These are phyloP conservation scores for Coniferiporia sulphurascens DNA, from an alignment of 1,284 basidiomycete species.

Conservation along the genomic window DNA sequence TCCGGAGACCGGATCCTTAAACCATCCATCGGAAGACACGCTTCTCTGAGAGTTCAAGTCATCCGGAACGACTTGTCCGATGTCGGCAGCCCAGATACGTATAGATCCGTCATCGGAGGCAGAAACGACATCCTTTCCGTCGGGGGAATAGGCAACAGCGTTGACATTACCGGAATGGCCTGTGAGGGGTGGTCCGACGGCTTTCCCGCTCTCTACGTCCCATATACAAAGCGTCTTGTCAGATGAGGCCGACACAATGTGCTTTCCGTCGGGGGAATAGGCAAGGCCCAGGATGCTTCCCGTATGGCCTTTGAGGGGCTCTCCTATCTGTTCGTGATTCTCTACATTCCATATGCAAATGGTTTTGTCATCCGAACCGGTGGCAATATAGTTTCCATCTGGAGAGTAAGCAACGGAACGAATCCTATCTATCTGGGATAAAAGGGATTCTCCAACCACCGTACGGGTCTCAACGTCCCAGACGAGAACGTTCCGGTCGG, in stretches of 20 bases:
- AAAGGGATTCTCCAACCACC: neutral
- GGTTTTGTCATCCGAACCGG: neutral
- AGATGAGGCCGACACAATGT: conserved; percentile 74
- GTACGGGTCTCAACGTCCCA: neutral
- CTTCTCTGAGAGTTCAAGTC: too few relatives aligned
- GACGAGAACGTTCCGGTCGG: conserved; percentile 34
- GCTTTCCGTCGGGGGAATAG: neutral
- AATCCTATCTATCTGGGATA: neutral
- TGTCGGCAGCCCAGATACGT: neutral
- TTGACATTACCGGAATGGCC: neutral
- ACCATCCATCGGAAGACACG: too few relatives aligned
- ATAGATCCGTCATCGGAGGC: conserved; percentile 1
- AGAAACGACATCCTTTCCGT: conserved; percentile 1
- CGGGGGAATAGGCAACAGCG: neutral
- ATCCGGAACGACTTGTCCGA: neutral
- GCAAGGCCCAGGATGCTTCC: neutral
- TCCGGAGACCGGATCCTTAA: too few relatives aligned
- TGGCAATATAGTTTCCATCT: neutral
- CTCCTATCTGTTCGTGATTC: neutral
- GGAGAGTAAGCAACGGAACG: conserved; percentile 4
- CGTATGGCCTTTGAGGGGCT: neutral
- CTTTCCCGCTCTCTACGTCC: conserved; percentile 77
- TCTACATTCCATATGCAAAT: neutral
- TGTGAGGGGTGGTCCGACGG: neutral
- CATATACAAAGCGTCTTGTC: conserved; percentile 87